These are phyloP conservation scores for Leersia perrieri DNA, from an alignment of 176 grass and related monocot genomes.

Conservation along the genomic window DNA sequence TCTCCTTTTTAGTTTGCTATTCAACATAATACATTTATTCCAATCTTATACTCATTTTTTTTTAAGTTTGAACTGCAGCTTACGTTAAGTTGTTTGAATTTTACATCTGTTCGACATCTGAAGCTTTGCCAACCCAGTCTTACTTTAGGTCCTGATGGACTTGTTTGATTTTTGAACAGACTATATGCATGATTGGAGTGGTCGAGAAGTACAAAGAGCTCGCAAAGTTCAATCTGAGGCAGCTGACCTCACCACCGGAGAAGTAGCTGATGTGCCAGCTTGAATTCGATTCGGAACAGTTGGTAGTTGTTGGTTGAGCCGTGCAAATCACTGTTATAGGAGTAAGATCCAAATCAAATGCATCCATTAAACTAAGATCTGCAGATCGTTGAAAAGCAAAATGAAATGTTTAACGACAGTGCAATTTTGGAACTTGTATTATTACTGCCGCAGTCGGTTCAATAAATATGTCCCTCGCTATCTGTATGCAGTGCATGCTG, in stretches of 20 bases:
- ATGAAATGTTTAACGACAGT: background rate
- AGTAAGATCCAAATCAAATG: background rate
- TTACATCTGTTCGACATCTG: background rate
- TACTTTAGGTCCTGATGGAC: background rate
- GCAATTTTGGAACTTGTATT: background rate
- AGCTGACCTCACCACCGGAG: slow-evolving; percentile 62
- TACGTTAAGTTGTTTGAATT: background rate
- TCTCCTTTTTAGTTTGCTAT: background rate
- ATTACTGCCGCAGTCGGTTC: background rate
- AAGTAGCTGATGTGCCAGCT: slow-evolving; percentile 26
- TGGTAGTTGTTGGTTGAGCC: slow-evolving; percentile 3
- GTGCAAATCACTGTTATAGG: background rate
- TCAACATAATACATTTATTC: background rate
- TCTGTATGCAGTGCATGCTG: background rate
- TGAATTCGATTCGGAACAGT: background rate
- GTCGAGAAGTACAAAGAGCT: slow-evolving; percentile 86
- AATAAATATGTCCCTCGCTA: background rate
- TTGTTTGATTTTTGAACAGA: slow-evolving; percentile 49
- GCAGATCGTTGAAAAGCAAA: background rate
- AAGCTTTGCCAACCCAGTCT: background rate
- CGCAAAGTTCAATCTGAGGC: slow-evolving; percentile 90
- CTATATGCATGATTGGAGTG: slow-evolving; percentile 82
- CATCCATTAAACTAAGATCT: background rate
- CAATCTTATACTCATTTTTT: background rate
- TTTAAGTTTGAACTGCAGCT: background rate